Evolutionary conservation across 176 grass and related monocot genomes (phyloP), one percentile per base, ranked within the genome.

Genomic region (Oryza longistaminata): DNA sequence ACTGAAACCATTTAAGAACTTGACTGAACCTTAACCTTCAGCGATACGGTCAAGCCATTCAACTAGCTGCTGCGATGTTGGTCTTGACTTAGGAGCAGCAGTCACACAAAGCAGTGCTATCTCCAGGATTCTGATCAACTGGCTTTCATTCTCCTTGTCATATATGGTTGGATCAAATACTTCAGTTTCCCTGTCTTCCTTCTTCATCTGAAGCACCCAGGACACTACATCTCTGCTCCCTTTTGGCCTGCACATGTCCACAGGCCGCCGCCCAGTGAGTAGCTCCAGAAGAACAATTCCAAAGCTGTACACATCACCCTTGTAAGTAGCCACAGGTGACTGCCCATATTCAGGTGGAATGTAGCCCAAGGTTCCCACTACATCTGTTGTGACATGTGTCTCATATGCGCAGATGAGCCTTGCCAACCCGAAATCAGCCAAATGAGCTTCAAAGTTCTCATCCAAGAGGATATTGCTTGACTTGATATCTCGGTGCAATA

Each of bases 401-500:
- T 95, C 93, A 0, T n/a, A 95, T 0, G 91, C 89, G 0, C 85
- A 87, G 70, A 98, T 83, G 17, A 94, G 88, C 69, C 96, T 95
- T 14, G 96, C 96, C 73, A 98, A 76, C 5, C 96, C 96, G 10
- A 98, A 98, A 29, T 98, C 96, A 0, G 96, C 96, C 16, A 98
- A 88, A 46, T 95, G 96, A 3, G 96, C 88, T 71, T 98, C 85
- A 61, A 98, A 98, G 79, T 86, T 90, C 26, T 92, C 91, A 35
- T 98, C 93, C 39, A 98, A 83, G 7, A 98, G 93, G 71, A 98
- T 98, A 64, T 98, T 98, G 73, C 96, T 98, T 11, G 96, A 96
- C 71, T 98, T 98, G 87, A 98, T 96, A 44, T 98, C 96, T 40
- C 96, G 82, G 75, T 98, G 96, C 26, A 98, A 79, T 73, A 98